Base-by-base conservation (phyloP, 1,284 basidiomycete genomes). In the Somion occarium region DNA sequence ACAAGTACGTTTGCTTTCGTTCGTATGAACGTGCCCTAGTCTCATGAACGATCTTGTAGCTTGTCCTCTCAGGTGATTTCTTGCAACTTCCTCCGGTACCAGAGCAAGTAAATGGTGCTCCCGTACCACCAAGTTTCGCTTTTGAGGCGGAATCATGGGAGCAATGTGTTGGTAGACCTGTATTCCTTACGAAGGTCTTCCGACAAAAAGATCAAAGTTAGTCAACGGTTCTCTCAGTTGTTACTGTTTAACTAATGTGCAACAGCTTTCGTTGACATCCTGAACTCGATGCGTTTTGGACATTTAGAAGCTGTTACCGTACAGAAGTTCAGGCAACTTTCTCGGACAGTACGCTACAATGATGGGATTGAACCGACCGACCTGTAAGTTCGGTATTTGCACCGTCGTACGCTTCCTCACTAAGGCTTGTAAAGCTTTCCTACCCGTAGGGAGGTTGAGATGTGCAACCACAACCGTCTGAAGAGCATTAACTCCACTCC, bases 351-450 rank as follows among this genome's bases (percentile, higher is more conserved):
- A 2, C 56, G 70, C 1, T 85, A 86, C 55, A 68, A 75, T 5
- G 91, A 93, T 62, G 89, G 85, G 0, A 76, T 93, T 23, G 85
- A 80, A 39, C 83, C 93, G 0, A 95, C 92, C 0, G 91, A 95
- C 65, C 67, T 96, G 81, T 91, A 63, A 37, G 74, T 64, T 1
- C 44, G 38, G 45, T 38, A 23, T 5, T 15, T 22, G 5, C 25
- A 48, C 27, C 38, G 11, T 53, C 48, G 24, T 23, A 11, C 19
- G 5, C 18, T 13, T 20, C 3, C 15, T 18, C 27, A 34, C 19
- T 12, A 4, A 34, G 18, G 11, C 44, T 12, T 34, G 12, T 77
- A 37, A 50, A 79, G 78, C 9, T 88, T 81, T 61, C 83, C 85
- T 0, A 73, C 74, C 1, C 75, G 83, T 15, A 66, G 73, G 43